A percentile compares a stretch with the other conserved stretches of the same genome.
These are phyloP conservation scores for Gaeumannomyces sp. DNA, from an alignment of 2,329 filamentous ascomycete species.

Conservation along the genomic window DNA sequence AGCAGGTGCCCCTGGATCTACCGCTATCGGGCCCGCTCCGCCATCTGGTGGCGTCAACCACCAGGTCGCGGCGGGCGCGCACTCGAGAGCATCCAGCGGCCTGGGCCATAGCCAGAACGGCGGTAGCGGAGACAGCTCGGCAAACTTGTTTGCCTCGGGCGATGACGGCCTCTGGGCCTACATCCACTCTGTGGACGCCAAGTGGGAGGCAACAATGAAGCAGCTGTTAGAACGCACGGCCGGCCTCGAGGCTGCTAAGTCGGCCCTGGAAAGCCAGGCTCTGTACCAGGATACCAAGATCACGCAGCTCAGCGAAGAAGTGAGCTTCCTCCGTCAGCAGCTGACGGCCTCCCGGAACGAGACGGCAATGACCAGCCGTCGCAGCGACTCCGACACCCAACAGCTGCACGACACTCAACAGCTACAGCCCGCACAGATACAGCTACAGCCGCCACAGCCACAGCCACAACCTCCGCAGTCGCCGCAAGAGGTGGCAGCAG, in stretches of 20 bases:
- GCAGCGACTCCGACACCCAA: slow-evolving; percentile 1
- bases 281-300: slow-evolving; percentile 29
- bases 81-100: slow-evolving; percentile 39
- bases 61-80: slow-evolving; percentile 17
- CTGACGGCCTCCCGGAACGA: slow-evolving; percentile 13
- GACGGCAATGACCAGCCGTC: slow-evolving; percentile 16
- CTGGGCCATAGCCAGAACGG: slow-evolving; percentile 28
- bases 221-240: slow-evolving; percentile 14
- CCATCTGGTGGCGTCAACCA: slow-evolving; percentile 1
- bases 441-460: background rate
- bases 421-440: background rate
- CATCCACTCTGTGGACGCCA: slow-evolving; percentile 62
- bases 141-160: slow-evolving; percentile 57
- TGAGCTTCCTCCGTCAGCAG: slow-evolving; percentile 16
- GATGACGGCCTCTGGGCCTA: slow-evolving; percentile 65
- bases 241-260: slow-evolving; percentile 34
- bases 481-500: background rate
- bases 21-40: background rate
- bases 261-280: slow-evolving; percentile 31
- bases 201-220: slow-evolving; percentile 18
- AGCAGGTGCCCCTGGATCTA: background rate
- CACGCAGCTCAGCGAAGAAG: slow-evolving; percentile 17
- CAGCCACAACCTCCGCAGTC: background rate
- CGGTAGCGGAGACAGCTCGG: slow-evolving; percentile 53
- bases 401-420: slow-evolving; percentile 1